A percentile compares a stretch with the other conserved stretches of the same genome.
Conservation (phyloP, 1,284 basidiomycete species). For the Paramarasmius palmivorus region DNA sequence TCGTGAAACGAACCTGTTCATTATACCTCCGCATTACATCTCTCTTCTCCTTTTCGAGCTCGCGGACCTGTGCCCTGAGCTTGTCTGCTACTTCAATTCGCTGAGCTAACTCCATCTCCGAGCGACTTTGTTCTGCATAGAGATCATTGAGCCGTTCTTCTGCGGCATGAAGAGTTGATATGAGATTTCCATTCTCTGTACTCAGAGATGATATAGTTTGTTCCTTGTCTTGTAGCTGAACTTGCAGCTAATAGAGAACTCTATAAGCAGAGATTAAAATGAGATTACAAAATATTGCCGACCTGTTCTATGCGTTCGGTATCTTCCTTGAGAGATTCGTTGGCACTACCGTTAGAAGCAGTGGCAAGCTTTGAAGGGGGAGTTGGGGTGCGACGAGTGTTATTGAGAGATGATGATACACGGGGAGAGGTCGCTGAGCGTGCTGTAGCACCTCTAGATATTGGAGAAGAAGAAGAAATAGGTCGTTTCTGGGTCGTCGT, state of each 20-base stretch:
- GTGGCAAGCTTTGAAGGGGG: conserved; percentile 32
- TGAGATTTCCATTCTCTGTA: conserved; percentile 62
- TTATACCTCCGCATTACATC: conserved; percentile 78
- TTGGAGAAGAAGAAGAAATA: conserved; percentile 23
- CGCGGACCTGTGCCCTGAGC: conserved; percentile 72
- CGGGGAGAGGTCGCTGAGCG: conserved; percentile 48
- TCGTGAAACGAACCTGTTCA: conserved; percentile 59
- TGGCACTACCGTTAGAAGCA: conserved; percentile 40
- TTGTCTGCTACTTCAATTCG: conserved; percentile 80
- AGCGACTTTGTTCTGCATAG: conserved; percentile 75
- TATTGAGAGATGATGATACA: conserved; percentile 39
- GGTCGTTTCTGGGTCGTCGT: conserved; percentile 12
- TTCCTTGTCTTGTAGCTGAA: conserved; percentile 77
- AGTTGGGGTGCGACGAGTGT: conserved; percentile 50
- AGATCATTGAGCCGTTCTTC: conserved; percentile 73
- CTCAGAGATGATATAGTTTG: conserved; percentile 61
- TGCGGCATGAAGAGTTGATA: conserved; percentile 61
- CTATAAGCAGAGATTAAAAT: conserved; percentile 8
- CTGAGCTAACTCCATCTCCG: conserved; percentile 74
- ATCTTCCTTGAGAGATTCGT: conserved; percentile 69
- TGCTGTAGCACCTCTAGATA: conserved; percentile 43
- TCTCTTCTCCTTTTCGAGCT: conserved; percentile 80
- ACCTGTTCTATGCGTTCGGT: conserved; percentile 81
- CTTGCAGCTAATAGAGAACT: conserved; percentile 19
- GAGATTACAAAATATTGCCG: conserved; percentile 21